Evolutionary conservation across 2,329 filamentous ascomycete genomes (phyloP), one percentile per base, ranked within the genome.

Genomic region (Trichophyton equinum): DNA sequence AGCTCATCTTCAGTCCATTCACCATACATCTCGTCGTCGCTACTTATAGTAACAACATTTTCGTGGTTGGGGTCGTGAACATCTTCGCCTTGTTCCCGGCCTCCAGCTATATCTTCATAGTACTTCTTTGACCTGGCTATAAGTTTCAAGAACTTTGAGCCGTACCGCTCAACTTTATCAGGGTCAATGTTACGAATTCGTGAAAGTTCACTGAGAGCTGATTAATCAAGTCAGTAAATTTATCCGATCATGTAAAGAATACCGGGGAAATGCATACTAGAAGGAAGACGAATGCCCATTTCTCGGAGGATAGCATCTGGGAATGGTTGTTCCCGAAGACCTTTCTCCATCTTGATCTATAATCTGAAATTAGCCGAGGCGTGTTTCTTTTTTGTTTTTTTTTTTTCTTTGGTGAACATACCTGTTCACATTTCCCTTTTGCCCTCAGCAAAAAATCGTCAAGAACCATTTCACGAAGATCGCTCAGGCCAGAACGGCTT

Each of bases 391-490:
- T 57, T 11, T 4, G 11, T 36, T 15, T 30, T 9, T 11, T 30
- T 44, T 22, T 13, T 36, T 30, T 30, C 5, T 27, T 27, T 4
- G 25, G 25, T 22, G 22, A 15, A 66, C 71, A 68, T 64, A 77
- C 76, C 46, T 74, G 68, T 62, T 76, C 71, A 58, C 76, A 73
- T 40, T 74, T 70, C 42, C 72, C 67, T 65, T 78, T 77, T 3
- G 77, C 77, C 58, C 73, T 69, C 18, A 71, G 67, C 57, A 79
- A 70, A 63, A 80, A 80, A 33, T 78, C 76, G 60, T 79, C 77
- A 3, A 77, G 73, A 18, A 81, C 73, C 18, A 72, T 72, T 64
- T 71, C 71, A 64, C 76, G 76, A 47, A 74, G 69, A 56, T 70
- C 65, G 68, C 78, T 74, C 68, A 80, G 68, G 60, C 72, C 66